Evolutionary conservation across 2,329 filamentous ascomycete species (phyloP).

Genomic region (Aspergillus thermomutatus): DNA sequence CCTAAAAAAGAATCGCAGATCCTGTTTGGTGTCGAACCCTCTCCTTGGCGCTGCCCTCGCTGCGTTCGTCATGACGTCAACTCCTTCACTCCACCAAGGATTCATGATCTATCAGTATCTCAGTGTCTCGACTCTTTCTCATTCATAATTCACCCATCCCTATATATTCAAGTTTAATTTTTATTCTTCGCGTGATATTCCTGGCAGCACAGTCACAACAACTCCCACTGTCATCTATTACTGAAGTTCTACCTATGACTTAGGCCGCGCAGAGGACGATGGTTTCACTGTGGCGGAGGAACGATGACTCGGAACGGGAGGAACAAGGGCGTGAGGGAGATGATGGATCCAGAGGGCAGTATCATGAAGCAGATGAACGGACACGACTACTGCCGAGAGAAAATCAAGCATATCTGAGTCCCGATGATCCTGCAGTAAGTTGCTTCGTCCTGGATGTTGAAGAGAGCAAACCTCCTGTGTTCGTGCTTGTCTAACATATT

Average conservation of each 20-base stretch:
- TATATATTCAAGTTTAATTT: not conserved
- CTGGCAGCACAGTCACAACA: not conserved
- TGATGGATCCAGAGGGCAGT: constrained; percentile 7
- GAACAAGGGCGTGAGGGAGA: constrained; percentile 25
- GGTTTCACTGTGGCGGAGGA: constrained; percentile 56
- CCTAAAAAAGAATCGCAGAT: too few species aligned
- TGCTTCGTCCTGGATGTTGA: not conserved
- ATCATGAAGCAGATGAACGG: constrained; percentile 54
- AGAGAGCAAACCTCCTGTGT: constrained; percentile 1
- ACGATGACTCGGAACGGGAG: constrained; percentile 37
- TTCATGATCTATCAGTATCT: not conserved
- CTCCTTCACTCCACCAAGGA: not conserved
- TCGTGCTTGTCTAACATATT: not conserved
- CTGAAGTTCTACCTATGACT: not conserved
- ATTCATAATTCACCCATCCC: not conserved
- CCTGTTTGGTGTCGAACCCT: not conserved
- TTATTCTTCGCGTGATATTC: not conserved
- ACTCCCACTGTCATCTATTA: not conserved
- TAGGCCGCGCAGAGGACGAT: constrained; percentile 28
- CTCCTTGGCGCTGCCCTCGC: not conserved
- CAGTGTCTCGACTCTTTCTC: not conserved
- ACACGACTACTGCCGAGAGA: constrained; percentile 68
- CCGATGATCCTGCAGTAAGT: constrained; percentile 75
- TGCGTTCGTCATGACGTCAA: not conserved
- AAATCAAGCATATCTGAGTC: constrained; percentile 62